Evolutionary conservation across 192 early-diverging fungal species (phyloP), one percentile per base, ranked within the genome.

Genomic region (Coemansia asiatica): DNA sequence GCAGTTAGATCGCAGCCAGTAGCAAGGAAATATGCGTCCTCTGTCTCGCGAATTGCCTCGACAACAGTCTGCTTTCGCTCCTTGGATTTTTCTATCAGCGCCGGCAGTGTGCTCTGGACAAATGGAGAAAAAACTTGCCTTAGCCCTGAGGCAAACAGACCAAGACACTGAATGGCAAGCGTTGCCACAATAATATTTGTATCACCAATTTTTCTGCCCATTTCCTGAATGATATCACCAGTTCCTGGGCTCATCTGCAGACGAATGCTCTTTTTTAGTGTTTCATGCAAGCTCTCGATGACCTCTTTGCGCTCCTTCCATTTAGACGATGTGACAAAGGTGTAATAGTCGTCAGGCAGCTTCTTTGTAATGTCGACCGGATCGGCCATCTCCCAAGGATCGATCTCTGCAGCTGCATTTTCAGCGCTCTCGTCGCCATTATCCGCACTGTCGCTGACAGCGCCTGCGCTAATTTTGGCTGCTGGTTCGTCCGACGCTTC

Each of bases 231-330:
- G 6, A 98, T 77, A 58, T 98, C 94, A 22, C 89, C 86, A 4
- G 92, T 71, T 29, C 75, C 87, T 2, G 74, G 51, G 57, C 53
- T 81, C 46, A 73, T 71, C 54, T 81, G 74, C 61, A 81, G 54
- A 8, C 79, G 79, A 13, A 73, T 63, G 35, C 70, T 40, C 63
- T 76, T 81, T 60, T 69, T 63, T 25, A 81, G 58, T 19, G 67
- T 36, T 12, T 49, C 67, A 6, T 92, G 64, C 26, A 99, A 70
- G 12, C 71, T 84, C 53, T 95, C 94, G 38, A 98, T 66, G 0
- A 88, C 94, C 64, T 97, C 95, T 64, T 95, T 96, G 69, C 98
- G 85, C 69, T 98, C 96, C 76, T 96, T 89, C 98, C 98, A 99
- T 67, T 98, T 98, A 46, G 88, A 83, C 6, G 95, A 92, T 1